Evolutionary conservation across 1,284 basidiomycete genomes (phyloP).

Genomic region (Leccinum holopus): DNA sequence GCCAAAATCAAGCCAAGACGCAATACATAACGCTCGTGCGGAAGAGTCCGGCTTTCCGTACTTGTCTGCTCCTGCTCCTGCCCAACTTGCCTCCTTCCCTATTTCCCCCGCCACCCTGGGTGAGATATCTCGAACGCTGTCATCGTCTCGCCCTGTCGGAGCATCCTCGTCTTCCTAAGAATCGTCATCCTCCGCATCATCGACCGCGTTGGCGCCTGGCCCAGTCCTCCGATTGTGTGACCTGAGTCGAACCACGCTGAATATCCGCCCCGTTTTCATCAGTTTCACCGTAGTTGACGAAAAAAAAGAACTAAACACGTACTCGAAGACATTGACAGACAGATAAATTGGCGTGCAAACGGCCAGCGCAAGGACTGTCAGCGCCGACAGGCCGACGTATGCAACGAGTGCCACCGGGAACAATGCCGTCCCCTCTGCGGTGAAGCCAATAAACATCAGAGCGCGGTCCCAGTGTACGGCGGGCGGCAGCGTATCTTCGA

Average conservation of each 20-base stretch:
- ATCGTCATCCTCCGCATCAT: not conserved
- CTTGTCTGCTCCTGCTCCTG: not conserved
- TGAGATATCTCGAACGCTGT: not conserved
- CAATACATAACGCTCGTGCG: no score
- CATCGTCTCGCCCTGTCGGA: not conserved
- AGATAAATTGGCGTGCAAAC: not conserved
- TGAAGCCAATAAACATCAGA: not conserved
- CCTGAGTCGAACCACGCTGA: not conserved
- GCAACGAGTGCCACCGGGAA: not conserved
- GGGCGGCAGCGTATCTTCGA: slow-evolving; percentile 5
- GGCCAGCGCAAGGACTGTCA: not conserved
- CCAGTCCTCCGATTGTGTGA: not conserved
- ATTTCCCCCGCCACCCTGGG: not conserved
- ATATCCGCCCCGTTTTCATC: not conserved
- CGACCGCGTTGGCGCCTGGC: not conserved
- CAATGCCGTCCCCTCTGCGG: not conserved
- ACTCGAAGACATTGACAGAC: not conserved
- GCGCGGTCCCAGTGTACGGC: not conserved
- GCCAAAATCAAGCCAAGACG: no score
- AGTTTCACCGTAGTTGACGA: not conserved
- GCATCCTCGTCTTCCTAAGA: not conserved
- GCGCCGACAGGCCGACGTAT: not conserved
- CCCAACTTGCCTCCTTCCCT: not conserved
- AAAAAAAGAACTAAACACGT: not conserved
- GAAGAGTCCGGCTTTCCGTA: not conserved